Conservation (phyloP, 1,284 basidiomycete species). For the Rhodotorula sp. region DNA sequence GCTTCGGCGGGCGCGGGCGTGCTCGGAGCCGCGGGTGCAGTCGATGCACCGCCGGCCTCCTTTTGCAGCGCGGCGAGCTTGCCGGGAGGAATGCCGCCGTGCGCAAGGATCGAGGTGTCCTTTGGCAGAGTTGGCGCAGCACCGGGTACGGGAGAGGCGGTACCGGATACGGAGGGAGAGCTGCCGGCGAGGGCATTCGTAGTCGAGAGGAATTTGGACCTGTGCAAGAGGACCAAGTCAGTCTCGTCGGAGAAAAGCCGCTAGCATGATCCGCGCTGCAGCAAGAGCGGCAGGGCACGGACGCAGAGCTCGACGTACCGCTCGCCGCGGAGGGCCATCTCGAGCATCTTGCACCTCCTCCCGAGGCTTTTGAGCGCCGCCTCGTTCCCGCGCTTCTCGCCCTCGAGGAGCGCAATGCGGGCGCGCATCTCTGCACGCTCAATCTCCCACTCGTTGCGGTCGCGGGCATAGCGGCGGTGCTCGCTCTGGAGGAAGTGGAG, state of each 20-base stretch:
- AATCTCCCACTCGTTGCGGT: conserved; percentile 99
- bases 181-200: conserved; percentile 26
- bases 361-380: conserved; percentile 94
- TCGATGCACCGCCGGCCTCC: not conserved
- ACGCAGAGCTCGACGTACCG: conserved; percentile 8
- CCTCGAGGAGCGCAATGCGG: conserved; percentile 94
- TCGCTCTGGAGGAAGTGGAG: conserved; percentile 97
- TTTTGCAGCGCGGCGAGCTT: conserved; percentile 30
- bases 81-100: conserved; percentile 20
- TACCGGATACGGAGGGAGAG: conserved; percentile 29
- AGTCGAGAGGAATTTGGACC: conserved; percentile 40
- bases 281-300: no score
- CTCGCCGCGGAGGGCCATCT: conserved; percentile 58
- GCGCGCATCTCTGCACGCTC: conserved; percentile 98
- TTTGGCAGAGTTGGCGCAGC: not conserved
- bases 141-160: conserved; percentile 29
- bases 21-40: not conserved
- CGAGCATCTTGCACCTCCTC: conserved; percentile 97
- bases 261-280: no score
- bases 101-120: not conserved
- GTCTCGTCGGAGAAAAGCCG: not conserved
- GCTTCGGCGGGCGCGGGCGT: not conserved
- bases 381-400: conserved; percentile 92
- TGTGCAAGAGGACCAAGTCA: not conserved
- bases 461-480: conserved; percentile 87